A percentile compares a stretch with the other conserved stretches of the same genome.
phyloP scores from a whole-genome alignment of 2,329 filamentous ascomycete species.

The Epichloe typhina region DNA sequence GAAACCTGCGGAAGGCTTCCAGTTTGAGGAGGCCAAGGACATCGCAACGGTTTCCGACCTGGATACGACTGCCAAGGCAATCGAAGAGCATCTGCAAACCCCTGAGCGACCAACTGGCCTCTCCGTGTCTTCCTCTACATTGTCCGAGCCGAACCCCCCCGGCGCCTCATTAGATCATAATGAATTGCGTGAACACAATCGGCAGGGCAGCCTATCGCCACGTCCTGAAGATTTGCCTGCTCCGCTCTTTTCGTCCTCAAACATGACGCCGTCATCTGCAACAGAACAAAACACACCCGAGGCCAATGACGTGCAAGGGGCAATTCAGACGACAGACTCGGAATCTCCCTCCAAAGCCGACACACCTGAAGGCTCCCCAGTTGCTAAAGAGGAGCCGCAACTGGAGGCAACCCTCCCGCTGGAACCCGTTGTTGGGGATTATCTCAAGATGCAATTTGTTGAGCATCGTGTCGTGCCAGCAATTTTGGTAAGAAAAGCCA shows the following conservation, averaged over 20 bases:
- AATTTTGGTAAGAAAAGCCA: constrained; percentile 57
- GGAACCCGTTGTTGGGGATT: constrained; percentile 80
- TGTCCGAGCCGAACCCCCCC: constrained; percentile 8
- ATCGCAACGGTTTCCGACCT: background rate
- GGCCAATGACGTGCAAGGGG: constrained; percentile 3
- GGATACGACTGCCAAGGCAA: background rate
- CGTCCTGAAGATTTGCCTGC: constrained; percentile 56
- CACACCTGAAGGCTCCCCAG: constrained; percentile 1
- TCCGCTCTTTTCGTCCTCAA: constrained; percentile 34
- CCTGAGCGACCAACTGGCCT: background rate
- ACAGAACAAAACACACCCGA: background rate
- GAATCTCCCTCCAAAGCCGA: background rate
- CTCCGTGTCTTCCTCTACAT: background rate
- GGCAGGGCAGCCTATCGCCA: constrained; percentile 28
- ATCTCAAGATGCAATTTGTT: constrained; percentile 91
- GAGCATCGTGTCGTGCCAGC: constrained; percentile 89
- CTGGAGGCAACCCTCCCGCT: constrained; percentile 8
- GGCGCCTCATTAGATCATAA: constrained; percentile 4
- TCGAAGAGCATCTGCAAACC: background rate
- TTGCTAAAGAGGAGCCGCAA: constrained; percentile 6
- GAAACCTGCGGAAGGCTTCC: constrained; percentile 10
- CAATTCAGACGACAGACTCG: background rate
- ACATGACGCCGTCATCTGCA: background rate
- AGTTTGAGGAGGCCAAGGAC: background rate
- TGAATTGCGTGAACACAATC: constrained; percentile 6